Base-by-base conservation (phyloP, 768 basidiomycete species). In the Paxillus involutus region DNA sequence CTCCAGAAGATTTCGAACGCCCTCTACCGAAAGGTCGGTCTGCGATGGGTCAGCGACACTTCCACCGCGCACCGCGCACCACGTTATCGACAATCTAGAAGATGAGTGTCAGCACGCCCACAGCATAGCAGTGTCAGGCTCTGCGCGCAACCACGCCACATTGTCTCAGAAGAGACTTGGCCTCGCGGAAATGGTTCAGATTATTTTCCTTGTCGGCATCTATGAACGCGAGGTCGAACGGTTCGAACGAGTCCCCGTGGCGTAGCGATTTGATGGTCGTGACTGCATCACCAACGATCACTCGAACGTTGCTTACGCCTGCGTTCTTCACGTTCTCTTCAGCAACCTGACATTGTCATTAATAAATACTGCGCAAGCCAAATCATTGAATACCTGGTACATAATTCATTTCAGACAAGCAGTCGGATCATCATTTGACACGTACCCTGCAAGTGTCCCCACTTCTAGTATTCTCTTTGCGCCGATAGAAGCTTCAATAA, bases 191-290 rank as follows among this genome's bases (percentile, higher is more conserved):
- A 62, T 88, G 88, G 4, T 73, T 71, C 21, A 73, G 50, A 56
- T 83, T 84, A 39, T 73, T 75, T 4, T 71, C 66, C 63, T 89
- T 88, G 71, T 88, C 84, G 7, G 86, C 88, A 67, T 89, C 87
- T 57, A 88, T 85, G 74, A 89, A 90, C 3, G 76, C 75, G 17
- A 90, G 67, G 65, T 89, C 87, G 64, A 85, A 88, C 1, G 77
- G 78, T 35, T 35, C 13, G 12, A 35, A 35, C 13, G 35, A 33
- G 4, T 70, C 66, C 10, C 76, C 75, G 7, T 83, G 66, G 7
- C 75, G 69, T 32, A 88, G 67, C 41, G 69, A 73, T 21, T 67
- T 69, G 41, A 89, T 71, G 0, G 79, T 76, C 4, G 83, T 78
- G 3, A 70, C 68, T 2, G 82, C 86, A 33, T 77, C 73, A 0